Conservation (phyloP, 371 early-diverging fungal genomes). For the Coemansia sp. region DNA sequence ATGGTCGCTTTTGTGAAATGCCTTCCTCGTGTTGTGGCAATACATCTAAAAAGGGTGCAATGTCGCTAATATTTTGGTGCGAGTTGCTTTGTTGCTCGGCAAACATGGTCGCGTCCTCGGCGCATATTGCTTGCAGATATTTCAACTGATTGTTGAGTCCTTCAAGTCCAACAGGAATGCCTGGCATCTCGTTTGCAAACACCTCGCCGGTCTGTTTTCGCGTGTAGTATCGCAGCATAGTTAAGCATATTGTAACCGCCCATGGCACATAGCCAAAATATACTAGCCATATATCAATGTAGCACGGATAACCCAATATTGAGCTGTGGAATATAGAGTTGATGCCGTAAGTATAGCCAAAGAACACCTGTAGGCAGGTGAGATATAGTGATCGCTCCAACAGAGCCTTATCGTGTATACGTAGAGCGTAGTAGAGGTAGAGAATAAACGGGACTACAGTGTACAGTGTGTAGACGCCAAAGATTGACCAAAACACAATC, state of each 20-base stretch:
- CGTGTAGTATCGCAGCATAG: conserved; percentile 20
- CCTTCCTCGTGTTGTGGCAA: neutral
- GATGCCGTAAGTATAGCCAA: conserved; percentile 9
- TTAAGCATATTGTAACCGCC: conserved; percentile 2
- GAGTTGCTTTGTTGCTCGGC: neutral
- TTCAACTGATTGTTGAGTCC: neutral
- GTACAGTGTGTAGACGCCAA: conserved; percentile 15
- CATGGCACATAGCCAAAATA: conserved; percentile 9
- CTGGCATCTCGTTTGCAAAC: neutral
- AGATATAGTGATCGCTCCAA: conserved; percentile 12
- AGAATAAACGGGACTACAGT: conserved; percentile 4
- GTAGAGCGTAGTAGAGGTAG: conserved; percentile 13
- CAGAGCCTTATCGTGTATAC: conserved; percentile 18
- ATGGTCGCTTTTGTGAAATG: neutral
- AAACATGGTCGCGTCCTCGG: neutral
- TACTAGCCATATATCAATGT: conserved; percentile 22
- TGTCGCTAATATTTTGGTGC: neutral
- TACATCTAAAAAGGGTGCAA: neutral
- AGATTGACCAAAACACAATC: conserved; percentile 14
- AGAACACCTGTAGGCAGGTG: conserved; percentile 10
- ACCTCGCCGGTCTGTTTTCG: neutral
- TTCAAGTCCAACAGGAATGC: neutral
- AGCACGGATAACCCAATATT: conserved; percentile 19
- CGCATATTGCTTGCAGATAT: neutral
- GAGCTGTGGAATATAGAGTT: conserved; percentile 19